Base-by-base conservation (phyloP, 371 early-diverging fungal species). In the Phascolomyces articulosus region DNA sequence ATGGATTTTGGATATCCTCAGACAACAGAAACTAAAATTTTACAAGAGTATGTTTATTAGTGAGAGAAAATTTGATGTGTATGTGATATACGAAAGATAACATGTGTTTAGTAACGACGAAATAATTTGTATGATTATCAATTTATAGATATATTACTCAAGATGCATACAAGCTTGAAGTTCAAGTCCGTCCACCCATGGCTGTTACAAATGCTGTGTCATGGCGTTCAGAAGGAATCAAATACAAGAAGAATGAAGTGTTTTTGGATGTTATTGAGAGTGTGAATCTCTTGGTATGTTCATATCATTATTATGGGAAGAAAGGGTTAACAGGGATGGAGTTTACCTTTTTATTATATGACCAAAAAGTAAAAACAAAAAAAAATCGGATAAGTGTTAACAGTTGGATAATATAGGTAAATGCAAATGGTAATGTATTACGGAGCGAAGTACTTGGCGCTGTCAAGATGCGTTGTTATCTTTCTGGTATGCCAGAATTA, bases 1-100 rank as follows among this genome's bases (percentile, higher is more conserved):
- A 97, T 98, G 97, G 99, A 99, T 77, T 99, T 96, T 74, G 99
- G 99, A 24, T 95, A 97, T 76, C 98, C 99, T 31, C 99, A 99
- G 73, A 96, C 96, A 4, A 98, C 98, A 8, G 98, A 99, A 75
- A 89, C 95, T 28, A 97, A 97, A 83, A 97, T 98, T 63, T 81
- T 99, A 60, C 92, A 97, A 82, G 97, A 96, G 91, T 90, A 73
- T 57, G 83, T 65, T 24, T 34, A 34, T 9, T 34, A 34, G 11
- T n/a, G n/a, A n/a, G n/a, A n/a, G n/a, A n/a, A n/a, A n/a, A n/a
- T n/a, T n/a, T n/a, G n/a, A n/a, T n/a, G n/a, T n/a, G n/a, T n/a
- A n/a, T n/a, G n/a, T n/a, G n/a, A n/a, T n/a, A n/a, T n/a, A n/a
- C n/a, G 31, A 6, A 31, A 31, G 31, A 9, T 3, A 31, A 34